Evolutionary conservation across 2,329 filamentous ascomycete species (phyloP).

Genomic region (Metarhizium brunneum): DNA sequence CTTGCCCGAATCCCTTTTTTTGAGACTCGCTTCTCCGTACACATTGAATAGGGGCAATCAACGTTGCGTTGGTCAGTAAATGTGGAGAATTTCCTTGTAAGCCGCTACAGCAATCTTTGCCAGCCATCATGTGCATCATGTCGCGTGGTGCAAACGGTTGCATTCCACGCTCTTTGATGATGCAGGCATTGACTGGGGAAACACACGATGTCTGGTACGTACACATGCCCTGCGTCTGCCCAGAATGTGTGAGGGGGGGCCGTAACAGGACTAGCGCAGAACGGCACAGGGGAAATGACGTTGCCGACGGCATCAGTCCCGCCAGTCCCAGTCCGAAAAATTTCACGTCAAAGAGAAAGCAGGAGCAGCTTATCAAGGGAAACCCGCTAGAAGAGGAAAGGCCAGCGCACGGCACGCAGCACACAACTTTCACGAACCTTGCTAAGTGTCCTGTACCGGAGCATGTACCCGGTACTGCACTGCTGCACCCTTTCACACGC

Average conservation of each 20-base stretch:
- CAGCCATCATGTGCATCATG: background rate
- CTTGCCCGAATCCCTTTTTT: too few relatives aligned
- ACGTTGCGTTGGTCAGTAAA: too few relatives aligned
- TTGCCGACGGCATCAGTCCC: background rate
- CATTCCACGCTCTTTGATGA: background rate
- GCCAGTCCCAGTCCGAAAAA: background rate
- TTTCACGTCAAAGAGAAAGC: background rate
- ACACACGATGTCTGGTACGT: too few relatives aligned
- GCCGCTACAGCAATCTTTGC: too few relatives aligned
- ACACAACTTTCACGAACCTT: background rate
- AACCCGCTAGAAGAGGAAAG: background rate
- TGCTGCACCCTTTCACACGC: background rate
- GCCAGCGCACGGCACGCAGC: background rate
- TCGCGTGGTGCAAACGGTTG: background rate
- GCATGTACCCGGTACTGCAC: background rate
- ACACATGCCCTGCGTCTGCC: too few relatives aligned
- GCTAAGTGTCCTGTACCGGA: background rate
- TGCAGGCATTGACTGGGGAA: too few relatives aligned
- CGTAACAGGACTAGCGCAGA: background rate
- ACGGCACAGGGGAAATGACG: conserved; percentile 2
- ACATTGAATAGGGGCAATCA: too few relatives aligned
- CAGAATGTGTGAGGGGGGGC: background rate
- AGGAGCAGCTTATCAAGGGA: background rate
- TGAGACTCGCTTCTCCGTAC: too few relatives aligned
- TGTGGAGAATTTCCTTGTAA: too few relatives aligned